Evolutionary conservation across 768 basidiomycete genomes (phyloP).

Genomic region (Xerocomellus chrysenteron): DNA sequence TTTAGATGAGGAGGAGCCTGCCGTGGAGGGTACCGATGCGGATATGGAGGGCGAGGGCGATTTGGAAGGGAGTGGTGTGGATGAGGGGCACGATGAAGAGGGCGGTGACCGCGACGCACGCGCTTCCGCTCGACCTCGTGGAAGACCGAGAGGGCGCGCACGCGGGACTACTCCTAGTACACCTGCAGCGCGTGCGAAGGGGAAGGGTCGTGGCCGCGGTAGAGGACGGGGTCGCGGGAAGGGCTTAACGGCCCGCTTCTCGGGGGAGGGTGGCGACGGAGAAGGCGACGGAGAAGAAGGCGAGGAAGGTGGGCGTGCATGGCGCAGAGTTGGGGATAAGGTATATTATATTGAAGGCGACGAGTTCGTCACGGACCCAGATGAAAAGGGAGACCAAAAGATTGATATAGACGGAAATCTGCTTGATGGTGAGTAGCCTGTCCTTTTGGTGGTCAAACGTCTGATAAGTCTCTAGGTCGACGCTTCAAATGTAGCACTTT

Average conservation of each 20-base stretch:
- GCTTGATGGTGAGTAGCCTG: constrained; percentile 64
- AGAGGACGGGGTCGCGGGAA: constrained; percentile 41
- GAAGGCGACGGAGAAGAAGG: constrained; percentile 41
- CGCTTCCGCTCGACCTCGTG: constrained; percentile 34
- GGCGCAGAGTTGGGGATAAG: constrained; percentile 70
- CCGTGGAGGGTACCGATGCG: constrained; percentile 24
- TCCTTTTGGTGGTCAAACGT: not conserved
- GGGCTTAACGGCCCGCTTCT: constrained; percentile 25
- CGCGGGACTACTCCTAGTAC: constrained; percentile 32
- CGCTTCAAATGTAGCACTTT: constrained; percentile 90
- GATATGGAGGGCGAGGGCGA: constrained; percentile 29
- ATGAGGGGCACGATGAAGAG: constrained; percentile 33
- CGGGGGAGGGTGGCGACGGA: constrained; percentile 37
- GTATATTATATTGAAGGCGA: constrained; percentile 83
- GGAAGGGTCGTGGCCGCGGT: constrained; percentile 40
- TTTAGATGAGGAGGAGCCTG: constrained; percentile 33
- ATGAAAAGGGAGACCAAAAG: constrained; percentile 88
- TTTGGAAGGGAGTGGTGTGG: constrained; percentile 30
- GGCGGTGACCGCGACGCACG: constrained; percentile 36
- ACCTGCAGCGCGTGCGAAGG: constrained; percentile 34
- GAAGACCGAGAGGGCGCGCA: constrained; percentile 39
- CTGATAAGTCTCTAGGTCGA: constrained; percentile 53
- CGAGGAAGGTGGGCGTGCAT: constrained; percentile 57
- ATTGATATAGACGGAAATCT: constrained; percentile 84
- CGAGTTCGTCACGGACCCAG: constrained; percentile 81